These are phyloP conservation scores for Fimicolochytrium jonesii DNA, from an alignment of 192 early-diverging fungal species.

Conservation along the genomic window DNA sequence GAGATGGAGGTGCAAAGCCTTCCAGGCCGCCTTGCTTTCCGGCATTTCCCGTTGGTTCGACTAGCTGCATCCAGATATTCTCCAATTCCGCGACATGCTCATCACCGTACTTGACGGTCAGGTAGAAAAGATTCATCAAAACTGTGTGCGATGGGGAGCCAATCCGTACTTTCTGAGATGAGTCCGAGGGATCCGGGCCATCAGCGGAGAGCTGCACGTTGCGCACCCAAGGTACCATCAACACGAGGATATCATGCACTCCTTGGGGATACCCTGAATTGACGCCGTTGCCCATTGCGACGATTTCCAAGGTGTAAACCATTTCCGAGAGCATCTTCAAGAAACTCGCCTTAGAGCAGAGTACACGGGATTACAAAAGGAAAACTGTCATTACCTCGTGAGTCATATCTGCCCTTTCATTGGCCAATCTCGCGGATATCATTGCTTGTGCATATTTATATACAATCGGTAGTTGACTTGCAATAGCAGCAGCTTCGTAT, in stretches of 20 bases:
- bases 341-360: no score
- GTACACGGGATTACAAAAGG: background rate
- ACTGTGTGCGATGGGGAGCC: constrained; percentile 37
- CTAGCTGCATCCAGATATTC: constrained; percentile 70
- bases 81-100: constrained; percentile 72
- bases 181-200: background rate
- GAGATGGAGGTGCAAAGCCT: background rate
- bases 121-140: constrained; percentile 73
- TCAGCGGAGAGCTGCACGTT: constrained; percentile 59
- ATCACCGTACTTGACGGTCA: constrained; percentile 79
- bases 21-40: no score
- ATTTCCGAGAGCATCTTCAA: constrained; percentile 68
- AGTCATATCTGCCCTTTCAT: constrained; percentile 59
- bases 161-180: background rate
- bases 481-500: constrained; percentile 57
- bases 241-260: constrained; percentile 66
- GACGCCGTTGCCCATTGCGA: constrained; percentile 13
- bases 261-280: constrained; percentile 34
- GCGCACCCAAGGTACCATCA: constrained; percentile 77
- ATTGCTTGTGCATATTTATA: constrained; percentile 75
- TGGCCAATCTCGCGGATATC: constrained; percentile 64
- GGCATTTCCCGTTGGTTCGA: constrained; percentile 20
- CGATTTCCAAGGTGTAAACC: constrained; percentile 59
- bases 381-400: constrained; percentile 38
- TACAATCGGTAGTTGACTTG: constrained; percentile 65